Base-by-base conservation (phyloP, 495 filamentous ascomycete species). In the Trichoderma asperelloides region DNA sequence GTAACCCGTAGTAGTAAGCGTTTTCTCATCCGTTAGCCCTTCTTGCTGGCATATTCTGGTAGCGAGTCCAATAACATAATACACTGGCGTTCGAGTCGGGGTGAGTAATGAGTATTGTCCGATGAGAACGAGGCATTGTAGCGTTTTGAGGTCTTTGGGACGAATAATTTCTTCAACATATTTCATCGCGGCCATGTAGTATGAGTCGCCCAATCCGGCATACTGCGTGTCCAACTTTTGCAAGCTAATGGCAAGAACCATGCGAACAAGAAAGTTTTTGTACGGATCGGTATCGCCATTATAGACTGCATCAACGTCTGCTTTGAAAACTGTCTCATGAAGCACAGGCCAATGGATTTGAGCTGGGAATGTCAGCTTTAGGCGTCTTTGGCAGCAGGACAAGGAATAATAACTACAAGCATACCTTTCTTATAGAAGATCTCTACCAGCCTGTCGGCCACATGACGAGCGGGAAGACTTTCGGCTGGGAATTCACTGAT, bases 71-170 rank as follows among this genome's bases (percentile, higher is more conserved):
- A 96, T 86, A 40, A 98, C 86, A 80, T 96, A 96, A 75, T 96
- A 98, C 21, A 86, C 88, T 23, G 94, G 91, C 27, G 92, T 96
- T 62, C 91, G 81, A 0, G 93, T 97, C 3, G 94, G 93, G 3
- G 93, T 97, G 47, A 97, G 77, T 45, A 97, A 80, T 12, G 94
- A 96, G 78, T 98, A 98, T 72, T 94, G 91, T 23, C 87, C 91
- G 76, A 97, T 92, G 15, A 98, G 75, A 0, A 89, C 84, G 57
- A 96, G 85, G 70, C 93, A 96, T 76, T 98, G 94, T n/a, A 98
- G 78, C 0, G 94, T 93, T 71, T 86, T 89, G 18, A 96, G 73
- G 72, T 97, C 90, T 82, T 93, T 96, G 16, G 86, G 84, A 67
- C 86, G 84, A 45, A 97, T 80, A 15, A 93, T 86, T 1, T 83